Conservation (phyloP, 2,329 filamentous ascomycete genomes). For the Ophiocordyceps camponoti-rufipedis region DNA sequence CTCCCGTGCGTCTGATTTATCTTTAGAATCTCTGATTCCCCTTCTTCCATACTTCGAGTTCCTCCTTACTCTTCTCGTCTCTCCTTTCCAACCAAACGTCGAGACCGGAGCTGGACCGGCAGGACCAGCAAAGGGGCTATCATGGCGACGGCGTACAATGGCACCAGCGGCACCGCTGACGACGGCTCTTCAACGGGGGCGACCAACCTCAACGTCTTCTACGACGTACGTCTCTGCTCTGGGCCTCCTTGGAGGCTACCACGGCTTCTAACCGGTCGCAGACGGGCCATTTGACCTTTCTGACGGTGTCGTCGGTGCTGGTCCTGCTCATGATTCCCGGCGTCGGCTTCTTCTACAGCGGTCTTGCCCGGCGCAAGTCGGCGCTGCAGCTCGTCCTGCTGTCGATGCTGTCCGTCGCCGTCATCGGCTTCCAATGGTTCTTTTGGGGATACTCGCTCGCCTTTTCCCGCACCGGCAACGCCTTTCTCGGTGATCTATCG, state of each 20-base stretch:
- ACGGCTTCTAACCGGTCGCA: constrained; percentile 14
- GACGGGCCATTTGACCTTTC: constrained; percentile 67
- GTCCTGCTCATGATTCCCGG: constrained; percentile 88
- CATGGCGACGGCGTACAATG: constrained; percentile 22
- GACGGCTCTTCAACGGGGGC: constrained; percentile 28
- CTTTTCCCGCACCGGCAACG: constrained; percentile 64
- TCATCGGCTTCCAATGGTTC: constrained; percentile 85
- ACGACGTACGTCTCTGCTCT: constrained; percentile 38
- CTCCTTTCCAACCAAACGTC: background rate
- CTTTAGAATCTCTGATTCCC: background rate
- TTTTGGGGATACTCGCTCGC: constrained; percentile 85
- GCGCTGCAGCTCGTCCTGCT: constrained; percentile 75
- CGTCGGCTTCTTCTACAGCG: constrained; percentile 89
- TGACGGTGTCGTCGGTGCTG: constrained; percentile 57
- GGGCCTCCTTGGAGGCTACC: no score
- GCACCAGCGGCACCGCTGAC: constrained; percentile 28
- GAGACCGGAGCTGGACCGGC: background rate
- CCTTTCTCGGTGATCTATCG: constrained; percentile 60
- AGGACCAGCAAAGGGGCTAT: no score
- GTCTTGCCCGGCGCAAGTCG: constrained; percentile 74
- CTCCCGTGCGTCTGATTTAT: background rate
- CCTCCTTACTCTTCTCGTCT: background rate
- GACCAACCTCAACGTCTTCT: constrained; percentile 70
- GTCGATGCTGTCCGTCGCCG: constrained; percentile 60
- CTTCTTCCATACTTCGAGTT: background rate